Conservation (phyloP, 768 basidiomycete genomes). For the Nidularia sp. region DNA sequence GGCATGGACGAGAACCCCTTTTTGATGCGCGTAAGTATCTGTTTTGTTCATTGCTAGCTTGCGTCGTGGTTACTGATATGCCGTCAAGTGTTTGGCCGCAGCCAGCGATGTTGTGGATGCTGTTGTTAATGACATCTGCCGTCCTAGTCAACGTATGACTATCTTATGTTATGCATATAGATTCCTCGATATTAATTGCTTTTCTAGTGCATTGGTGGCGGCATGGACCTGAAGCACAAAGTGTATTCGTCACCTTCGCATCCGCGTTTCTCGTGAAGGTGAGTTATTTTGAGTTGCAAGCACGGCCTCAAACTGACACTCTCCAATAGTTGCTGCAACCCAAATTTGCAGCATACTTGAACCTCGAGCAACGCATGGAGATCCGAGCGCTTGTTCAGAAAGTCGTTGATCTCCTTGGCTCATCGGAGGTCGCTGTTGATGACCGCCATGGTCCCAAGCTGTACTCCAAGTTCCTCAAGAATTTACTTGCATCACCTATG, state of each 20-base stretch:
- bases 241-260: conserved; percentile 77
- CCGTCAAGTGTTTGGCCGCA: conserved; percentile 55
- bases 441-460: conserved; percentile 78
- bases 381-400: conserved; percentile 62
- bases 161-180: neutral
- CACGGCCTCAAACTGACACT: neutral
- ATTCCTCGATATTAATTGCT: conserved; percentile 2
- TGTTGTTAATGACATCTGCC: conserved; percentile 55
- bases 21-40: conserved; percentile 52
- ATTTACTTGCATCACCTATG: conserved; percentile 60
- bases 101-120: conserved; percentile 63
- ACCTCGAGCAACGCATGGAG: conserved; percentile 51
- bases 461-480: conserved; percentile 75
- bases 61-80: conserved; percentile 2
- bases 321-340: conserved; percentile 70
- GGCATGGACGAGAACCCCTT: conserved; percentile 60
- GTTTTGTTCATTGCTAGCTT: neutral
- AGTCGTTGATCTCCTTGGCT: conserved; percentile 63
- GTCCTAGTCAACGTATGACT: conserved; percentile 48
- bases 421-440: conserved; percentile 72
- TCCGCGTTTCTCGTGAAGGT: conserved; percentile 83
- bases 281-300: conserved; percentile 5
- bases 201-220: conserved; percentile 42
- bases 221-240: conserved; percentile 77
- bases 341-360: conserved; percentile 60